A percentile compares a stretch with the other conserved stretches of the same genome.
phyloP scores from a whole-genome alignment of 2,329 filamentous ascomycete species.

The Xylaria polymorpha region DNA sequence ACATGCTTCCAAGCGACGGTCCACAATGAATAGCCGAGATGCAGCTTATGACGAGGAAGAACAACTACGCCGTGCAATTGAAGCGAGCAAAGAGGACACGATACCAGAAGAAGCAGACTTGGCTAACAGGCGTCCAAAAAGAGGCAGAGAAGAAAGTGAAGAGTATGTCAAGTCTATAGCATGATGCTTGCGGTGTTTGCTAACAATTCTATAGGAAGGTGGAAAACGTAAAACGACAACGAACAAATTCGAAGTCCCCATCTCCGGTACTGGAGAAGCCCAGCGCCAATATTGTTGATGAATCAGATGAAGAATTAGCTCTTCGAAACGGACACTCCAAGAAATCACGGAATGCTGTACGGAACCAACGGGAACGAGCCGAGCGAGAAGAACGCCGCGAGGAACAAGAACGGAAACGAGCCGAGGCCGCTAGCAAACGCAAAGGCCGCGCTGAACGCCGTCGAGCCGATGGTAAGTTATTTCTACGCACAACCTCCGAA shows the following conservation, averaged over 20 bases:
- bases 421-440: slow-evolving; percentile 80
- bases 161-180: slow-evolving; percentile 72
- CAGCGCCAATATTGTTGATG: slow-evolving; percentile 63
- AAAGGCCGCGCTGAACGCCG: slow-evolving; percentile 85
- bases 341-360: slow-evolving; percentile 68
- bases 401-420: slow-evolving; percentile 78
- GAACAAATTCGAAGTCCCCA: slow-evolving; percentile 80
- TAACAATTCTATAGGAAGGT: slow-evolving; percentile 67
- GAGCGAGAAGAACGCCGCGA: slow-evolving; percentile 79
- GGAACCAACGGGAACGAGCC: slow-evolving; percentile 71
- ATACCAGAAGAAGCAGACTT: slow-evolving; percentile 64
- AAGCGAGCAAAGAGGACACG: slow-evolving; percentile 90
- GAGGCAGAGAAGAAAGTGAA: slow-evolving; percentile 90
- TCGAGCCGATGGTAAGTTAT: slow-evolving; percentile 76
- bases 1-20: slow-evolving; percentile 79
- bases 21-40: slow-evolving; percentile 96
- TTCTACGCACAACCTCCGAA: slow-evolving; percentile 38
- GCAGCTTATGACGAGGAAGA: slow-evolving; percentile 97
- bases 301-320: slow-evolving; percentile 81
- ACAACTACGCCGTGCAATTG: slow-evolving; percentile 86
- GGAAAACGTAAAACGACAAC: slow-evolving; percentile 80
- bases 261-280: slow-evolving; percentile 66
- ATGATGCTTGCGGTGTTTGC: slow-evolving; percentile 37
- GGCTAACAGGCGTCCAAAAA: slow-evolving; percentile 76
- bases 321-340: slow-evolving; percentile 64